A percentile compares a stretch with the other conserved stretches of the same genome.
These are phyloP conservation scores for Suillus subaureus DNA, from an alignment of 768 basidiomycete genomes.

Conservation along the genomic window DNA sequence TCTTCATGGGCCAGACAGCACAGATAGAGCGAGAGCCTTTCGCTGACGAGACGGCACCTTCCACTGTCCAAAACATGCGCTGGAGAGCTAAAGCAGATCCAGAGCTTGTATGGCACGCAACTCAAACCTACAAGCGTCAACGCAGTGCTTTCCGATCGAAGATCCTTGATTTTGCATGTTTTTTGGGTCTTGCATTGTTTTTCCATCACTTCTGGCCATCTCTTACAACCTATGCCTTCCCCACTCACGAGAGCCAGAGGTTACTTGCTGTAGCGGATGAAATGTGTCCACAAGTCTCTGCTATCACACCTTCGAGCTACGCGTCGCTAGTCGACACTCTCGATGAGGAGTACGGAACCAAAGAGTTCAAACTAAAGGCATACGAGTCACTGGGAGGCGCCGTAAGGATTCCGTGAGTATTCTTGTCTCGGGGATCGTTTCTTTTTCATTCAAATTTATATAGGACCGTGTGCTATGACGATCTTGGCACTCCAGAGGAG, in stretches of 20 bases:
- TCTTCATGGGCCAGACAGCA: constrained; percentile 7
- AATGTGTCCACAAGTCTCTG: constrained; percentile 31
- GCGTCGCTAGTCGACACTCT: constrained; percentile 23
- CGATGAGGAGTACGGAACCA: constrained; percentile 24
- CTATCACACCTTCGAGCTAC: constrained; percentile 19
- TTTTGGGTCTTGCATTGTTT: constrained; percentile 17
- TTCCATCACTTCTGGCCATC: constrained; percentile 12
- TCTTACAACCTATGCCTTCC: background rate
- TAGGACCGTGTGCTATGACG: constrained; percentile 58
- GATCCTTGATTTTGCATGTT: constrained; percentile 6
- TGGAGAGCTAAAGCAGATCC: constrained; percentile 15
- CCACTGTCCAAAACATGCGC: background rate
- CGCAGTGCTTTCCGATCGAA: background rate
- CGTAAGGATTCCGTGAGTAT: constrained; percentile 34
- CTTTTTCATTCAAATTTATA: background rate
- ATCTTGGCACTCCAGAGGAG: constrained; percentile 46
- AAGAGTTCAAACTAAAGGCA: constrained; percentile 30
- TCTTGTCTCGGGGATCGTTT: background rate
- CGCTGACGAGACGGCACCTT: constrained; percentile 6
- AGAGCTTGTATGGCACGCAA: constrained; percentile 9
- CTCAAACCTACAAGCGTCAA: constrained; percentile 1
- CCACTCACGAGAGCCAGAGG: background rate
- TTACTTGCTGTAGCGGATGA: constrained; percentile 5
- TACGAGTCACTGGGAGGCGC: constrained; percentile 38
- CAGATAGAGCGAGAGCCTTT: background rate